Evolutionary conservation across 352 stramenopile species (phyloP).

Genomic region (Phytophthora niederhauseri): DNA sequence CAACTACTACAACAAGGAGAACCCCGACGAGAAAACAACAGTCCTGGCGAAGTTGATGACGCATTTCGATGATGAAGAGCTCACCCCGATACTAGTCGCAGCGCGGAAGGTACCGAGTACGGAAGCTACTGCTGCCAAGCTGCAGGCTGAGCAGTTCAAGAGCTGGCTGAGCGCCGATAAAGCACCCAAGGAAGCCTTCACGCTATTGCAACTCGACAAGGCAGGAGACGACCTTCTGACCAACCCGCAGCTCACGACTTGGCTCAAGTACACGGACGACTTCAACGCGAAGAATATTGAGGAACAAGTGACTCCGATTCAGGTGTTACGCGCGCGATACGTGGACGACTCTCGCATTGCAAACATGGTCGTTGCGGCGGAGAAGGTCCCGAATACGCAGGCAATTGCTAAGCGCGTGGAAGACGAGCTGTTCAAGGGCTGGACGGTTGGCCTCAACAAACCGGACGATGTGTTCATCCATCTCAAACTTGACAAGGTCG

Average conservation of each 20-base stretch:
- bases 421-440: neutral
- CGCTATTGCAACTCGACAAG: conserved; percentile 12
- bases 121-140: neutral
- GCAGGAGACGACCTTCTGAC: neutral
- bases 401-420: neutral
- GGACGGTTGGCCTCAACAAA: neutral
- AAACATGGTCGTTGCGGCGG: neutral
- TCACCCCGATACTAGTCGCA: neutral
- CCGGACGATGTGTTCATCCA: neutral
- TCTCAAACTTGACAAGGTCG: neutral
- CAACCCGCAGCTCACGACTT: conserved; percentile 7
- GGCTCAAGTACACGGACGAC: conserved; percentile 22
- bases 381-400: neutral
- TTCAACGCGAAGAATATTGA: neutral
- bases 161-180: neutral
- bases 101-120: conserved; percentile 6
- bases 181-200: conserved; percentile 10
- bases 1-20: conserved; percentile 9
- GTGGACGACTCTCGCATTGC: neutral
- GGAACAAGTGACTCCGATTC: neutral
- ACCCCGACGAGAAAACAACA: neutral
- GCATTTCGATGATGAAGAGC: neutral
- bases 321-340: neutral
- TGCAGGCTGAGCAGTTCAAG: conserved; percentile 8
- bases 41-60: neutral